These are phyloP conservation scores for Skeletonema tropicum DNA, from an alignment of 108 stramenopile genomes.

Conservation along the genomic window DNA sequence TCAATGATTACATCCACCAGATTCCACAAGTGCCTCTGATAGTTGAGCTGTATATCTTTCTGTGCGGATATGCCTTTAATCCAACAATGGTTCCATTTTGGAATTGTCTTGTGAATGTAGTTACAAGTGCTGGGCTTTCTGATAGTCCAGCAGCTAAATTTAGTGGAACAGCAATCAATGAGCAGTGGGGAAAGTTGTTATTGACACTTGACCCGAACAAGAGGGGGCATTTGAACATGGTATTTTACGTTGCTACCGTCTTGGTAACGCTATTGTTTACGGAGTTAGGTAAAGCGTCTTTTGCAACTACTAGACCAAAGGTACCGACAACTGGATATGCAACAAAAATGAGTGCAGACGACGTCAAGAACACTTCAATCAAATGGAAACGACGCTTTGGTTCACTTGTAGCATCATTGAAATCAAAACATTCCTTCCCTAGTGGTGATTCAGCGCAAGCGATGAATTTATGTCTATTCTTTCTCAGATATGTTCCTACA, in stretches of 20 bases:
- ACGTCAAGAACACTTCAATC: neutral
- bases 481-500: constrained; percentile 33
- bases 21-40: constrained; percentile 23
- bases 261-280: constrained; percentile 45
- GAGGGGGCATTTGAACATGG: constrained; percentile 15
- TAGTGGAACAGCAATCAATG: neutral
- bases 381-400: constrained; percentile 31
- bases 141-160: neutral
- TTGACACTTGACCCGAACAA: neutral
- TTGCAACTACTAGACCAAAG: constrained; percentile 49
- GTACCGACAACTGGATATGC: constrained; percentile 2
- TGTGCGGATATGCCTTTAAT: constrained; percentile 56
- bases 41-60: constrained; percentile 37
- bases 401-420: constrained; percentile 45
- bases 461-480: constrained; percentile 49
- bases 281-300: constrained; percentile 50
- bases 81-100: constrained; percentile 44
- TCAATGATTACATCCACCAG: constrained; percentile 33
- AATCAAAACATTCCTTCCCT: constrained; percentile 55
- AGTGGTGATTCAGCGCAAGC: constrained; percentile 50
- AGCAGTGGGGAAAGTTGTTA: constrained; percentile 5
- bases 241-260: constrained; percentile 41
- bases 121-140: neutral
- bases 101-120: constrained; percentile 22
- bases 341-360: neutral